Percentiles rank a stretch among this genome's conserved stretches.
Conservation (phyloP, 2,329 filamentous ascomycete genomes). For the Coccinonectria pachysandricola region DNA sequence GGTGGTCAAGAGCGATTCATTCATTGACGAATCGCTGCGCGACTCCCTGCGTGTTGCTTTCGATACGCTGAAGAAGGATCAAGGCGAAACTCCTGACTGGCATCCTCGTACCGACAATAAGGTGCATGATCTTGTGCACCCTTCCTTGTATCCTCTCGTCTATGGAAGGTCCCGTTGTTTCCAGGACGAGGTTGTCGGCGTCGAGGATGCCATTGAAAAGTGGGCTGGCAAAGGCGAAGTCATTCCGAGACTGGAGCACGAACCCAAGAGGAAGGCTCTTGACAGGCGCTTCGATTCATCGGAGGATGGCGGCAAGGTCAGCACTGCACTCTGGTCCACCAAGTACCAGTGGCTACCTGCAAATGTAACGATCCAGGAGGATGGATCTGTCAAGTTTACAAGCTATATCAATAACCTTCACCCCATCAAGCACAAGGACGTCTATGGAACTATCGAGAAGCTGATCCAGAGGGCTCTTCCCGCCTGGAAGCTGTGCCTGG, state of each 20-base stretch:
- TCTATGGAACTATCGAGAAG: constrained; percentile 32
- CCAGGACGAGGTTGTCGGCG: too few relatives aligned
- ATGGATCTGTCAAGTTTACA: constrained; percentile 28
- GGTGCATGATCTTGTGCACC: constrained; percentile 54
- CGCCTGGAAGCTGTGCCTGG: constrained; percentile 36
- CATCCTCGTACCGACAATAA: constrained; percentile 45
- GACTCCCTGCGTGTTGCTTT: constrained; percentile 31
- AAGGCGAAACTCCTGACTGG: constrained; percentile 43
- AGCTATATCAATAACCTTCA: constrained; percentile 47
- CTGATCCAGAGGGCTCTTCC: constrained; percentile 32
- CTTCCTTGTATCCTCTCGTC: constrained; percentile 51
- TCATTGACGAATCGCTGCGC: constrained; percentile 8
- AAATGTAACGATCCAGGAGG: constrained; percentile 32
- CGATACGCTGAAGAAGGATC: constrained; percentile 37
- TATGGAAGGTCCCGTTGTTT: constrained; percentile 38
- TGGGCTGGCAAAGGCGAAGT: constrained; percentile 22
- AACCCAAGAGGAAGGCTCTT: too few relatives aligned
- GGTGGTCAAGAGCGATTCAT: constrained; percentile 22
- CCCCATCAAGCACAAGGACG: constrained; percentile 25
- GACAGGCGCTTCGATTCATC: too few relatives aligned
- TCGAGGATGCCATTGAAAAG: constrained; percentile 24
- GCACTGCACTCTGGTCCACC: constrained; percentile 10
- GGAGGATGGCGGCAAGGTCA: not conserved
- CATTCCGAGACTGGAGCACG: not conserved
- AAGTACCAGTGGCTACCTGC: constrained; percentile 39